A percentile compares a stretch with the other conserved stretches of the same genome.
Conservation (phyloP, 176 grass and related monocot genomes). For the Oryza rufipogon region DNA sequence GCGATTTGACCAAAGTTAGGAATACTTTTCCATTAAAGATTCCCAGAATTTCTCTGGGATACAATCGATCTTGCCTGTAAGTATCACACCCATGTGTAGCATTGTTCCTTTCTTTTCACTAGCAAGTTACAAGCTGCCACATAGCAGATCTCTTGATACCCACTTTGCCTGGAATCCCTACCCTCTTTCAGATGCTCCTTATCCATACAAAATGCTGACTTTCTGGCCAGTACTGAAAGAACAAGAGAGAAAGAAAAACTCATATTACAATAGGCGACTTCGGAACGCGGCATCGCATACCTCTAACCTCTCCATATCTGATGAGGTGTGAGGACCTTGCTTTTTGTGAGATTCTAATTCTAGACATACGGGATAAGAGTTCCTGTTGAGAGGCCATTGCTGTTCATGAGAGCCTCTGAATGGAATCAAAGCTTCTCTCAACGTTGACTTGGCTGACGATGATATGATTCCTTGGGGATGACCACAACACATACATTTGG, state of each 20-base stretch:
- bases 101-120: conserved; percentile 29
- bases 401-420: conserved; percentile 1
- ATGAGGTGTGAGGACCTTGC: conserved; percentile 35
- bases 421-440: not conserved
- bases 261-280: conserved; percentile 38
- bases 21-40: conserved; percentile 9
- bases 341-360: conserved; percentile 51
- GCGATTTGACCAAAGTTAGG: conserved; percentile 32
- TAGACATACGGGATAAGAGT: conserved; percentile 38
- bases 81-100: conserved; percentile 26
- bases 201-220: conserved; percentile 43
- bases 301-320: conserved; percentile 22
- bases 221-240: conserved; percentile 23
- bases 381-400: conserved; percentile 8
- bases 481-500: not conserved
- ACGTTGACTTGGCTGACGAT: conserved; percentile 25
- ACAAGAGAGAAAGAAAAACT: not conserved
- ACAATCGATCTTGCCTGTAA: conserved; percentile 11
- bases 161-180: conserved; percentile 49
- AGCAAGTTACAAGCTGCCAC: conserved; percentile 53
- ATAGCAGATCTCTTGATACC: conserved; percentile 44
- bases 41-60: not conserved
- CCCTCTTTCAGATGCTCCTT: conserved; percentile 50
- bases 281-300: conserved; percentile 46
- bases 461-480: conserved; percentile 41